Percentiles rank a stretch among this genome's conserved stretches.
Conservation (phyloP, 169 alveolate species). For the Eimeria sp. region DNA sequence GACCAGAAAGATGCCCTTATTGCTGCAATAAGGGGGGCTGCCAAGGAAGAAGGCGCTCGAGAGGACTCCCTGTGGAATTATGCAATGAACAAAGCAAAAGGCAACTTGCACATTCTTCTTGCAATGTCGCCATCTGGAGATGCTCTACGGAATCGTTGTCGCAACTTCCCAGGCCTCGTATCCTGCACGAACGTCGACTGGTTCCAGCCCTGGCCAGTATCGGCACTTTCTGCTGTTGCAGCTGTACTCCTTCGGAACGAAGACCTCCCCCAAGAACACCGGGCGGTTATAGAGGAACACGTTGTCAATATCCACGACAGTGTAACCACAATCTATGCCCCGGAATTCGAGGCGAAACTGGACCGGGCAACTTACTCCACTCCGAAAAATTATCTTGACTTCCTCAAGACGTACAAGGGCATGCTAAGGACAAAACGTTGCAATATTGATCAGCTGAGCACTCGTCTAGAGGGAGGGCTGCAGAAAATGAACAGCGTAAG, state of each 20-base stretch:
- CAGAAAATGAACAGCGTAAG: constrained; percentile 85
- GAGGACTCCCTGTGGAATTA: constrained; percentile 91
- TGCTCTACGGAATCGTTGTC: constrained; percentile 92
- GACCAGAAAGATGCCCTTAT: constrained; percentile 93
- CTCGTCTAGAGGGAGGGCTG: constrained; percentile 95
- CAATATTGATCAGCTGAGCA: constrained; percentile 88
- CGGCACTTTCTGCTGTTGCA: constrained; percentile 98
- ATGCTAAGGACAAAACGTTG: constrained; percentile 89
- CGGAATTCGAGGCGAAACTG: constrained; percentile 91
- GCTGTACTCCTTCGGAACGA: constrained; percentile 89
- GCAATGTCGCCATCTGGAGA: constrained; percentile 97
- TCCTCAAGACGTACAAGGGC: constrained; percentile 90
- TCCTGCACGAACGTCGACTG: constrained; percentile 98
- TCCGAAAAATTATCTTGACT: constrained; percentile 96
- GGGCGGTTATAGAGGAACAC: constrained; percentile 91
- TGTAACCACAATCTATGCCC: constrained; percentile 90
- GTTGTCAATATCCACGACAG: constrained; percentile 92
- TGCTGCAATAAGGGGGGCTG: constrained; percentile 89
- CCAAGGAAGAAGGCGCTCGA: constrained; percentile 90
- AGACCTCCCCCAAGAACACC: constrained; percentile 88
- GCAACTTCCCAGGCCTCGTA: constrained; percentile 98
- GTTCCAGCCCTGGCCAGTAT: constrained; percentile 98
- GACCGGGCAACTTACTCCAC: constrained; percentile 94
- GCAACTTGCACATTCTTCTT: constrained; percentile 93
- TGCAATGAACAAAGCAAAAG: constrained; percentile 85